A percentile compares a stretch with the other conserved stretches of the same genome.
Evolutionary conservation across 129 eudicot genomes (phyloP).

Genomic region (carrot (Daucus carota)): DNA sequence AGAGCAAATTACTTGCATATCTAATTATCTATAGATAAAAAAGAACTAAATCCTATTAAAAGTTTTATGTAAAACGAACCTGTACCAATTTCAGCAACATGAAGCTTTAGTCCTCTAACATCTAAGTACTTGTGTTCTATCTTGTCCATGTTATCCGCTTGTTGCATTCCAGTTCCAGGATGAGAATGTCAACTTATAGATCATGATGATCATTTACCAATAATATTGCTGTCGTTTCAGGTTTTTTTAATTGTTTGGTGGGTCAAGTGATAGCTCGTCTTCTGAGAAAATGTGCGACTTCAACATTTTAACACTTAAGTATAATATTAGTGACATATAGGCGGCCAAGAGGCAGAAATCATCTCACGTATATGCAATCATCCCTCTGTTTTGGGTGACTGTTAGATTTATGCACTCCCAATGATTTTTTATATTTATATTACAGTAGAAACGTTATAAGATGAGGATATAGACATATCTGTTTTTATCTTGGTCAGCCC

Average conservation of each 20-base stretch:
- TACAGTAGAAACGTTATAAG: no score
- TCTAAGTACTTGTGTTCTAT: conserved; percentile 1
- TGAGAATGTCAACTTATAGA: neutral
- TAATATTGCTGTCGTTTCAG: neutral
- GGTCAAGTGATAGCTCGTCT: neutral
- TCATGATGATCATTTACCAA: neutral
- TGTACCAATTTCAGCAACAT: conserved; percentile 4
- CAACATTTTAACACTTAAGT: neutral
- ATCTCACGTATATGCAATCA: neutral
- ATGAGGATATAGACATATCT: no score
- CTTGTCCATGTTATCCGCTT: neutral
- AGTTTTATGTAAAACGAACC: neutral
- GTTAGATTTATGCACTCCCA: no score
- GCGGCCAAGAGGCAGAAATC: neutral
- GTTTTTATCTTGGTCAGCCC: no score
- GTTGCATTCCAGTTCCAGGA: neutral
- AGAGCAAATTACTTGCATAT: neutral
- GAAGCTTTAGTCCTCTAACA: conserved; percentile 8
- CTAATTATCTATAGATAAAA: neutral
- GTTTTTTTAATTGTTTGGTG: neutral
- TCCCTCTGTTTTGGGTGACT: neutral
- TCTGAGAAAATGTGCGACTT: neutral
- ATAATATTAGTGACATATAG: neutral
- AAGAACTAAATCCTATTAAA: neutral
- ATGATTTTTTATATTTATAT: no score